These are phyloP conservation scores for Curvularia sp. DNA, from an alignment of 2,329 filamentous ascomycete genomes.

Conservation along the genomic window DNA sequence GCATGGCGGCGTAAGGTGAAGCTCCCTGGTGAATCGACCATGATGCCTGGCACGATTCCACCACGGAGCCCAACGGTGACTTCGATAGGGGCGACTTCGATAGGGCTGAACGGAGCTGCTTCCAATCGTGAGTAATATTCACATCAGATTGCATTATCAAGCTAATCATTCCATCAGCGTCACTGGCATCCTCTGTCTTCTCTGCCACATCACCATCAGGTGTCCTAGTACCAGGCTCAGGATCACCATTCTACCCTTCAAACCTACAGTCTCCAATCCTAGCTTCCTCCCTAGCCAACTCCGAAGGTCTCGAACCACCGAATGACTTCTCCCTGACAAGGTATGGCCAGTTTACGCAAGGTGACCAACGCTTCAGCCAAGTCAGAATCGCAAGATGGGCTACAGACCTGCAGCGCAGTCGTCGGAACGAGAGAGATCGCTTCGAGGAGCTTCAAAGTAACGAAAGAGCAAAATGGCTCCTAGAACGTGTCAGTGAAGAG, in stretches of 20 bases:
- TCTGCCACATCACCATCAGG: conserved; percentile 48
- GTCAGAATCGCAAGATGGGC: conserved; percentile 84
- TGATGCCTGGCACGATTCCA: conserved; percentile 36
- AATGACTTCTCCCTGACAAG: conserved; percentile 52
- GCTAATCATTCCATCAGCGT: conserved; percentile 36
- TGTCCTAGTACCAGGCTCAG: conserved; percentile 48
- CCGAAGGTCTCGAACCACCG: conserved; percentile 34
- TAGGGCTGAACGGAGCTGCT: conserved; percentile 37
- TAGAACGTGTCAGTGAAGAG: conserved; percentile 72
- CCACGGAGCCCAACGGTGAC: conserved; percentile 38
- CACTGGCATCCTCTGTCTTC: conserved; percentile 46
- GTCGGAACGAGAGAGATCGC: conserved; percentile 73
- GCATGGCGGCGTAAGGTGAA: conserved; percentile 66
- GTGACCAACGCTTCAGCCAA: conserved; percentile 68
- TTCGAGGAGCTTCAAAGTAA: conserved; percentile 67
- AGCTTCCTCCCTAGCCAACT: conserved; percentile 44
- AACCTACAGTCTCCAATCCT: conserved; percentile 47
- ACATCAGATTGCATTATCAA: background rate
- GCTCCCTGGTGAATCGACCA: conserved; percentile 37
- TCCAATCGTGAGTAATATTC: conserved; percentile 31
- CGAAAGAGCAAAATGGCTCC: conserved; percentile 72
- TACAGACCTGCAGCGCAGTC: conserved; percentile 76
- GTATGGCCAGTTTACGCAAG: conserved; percentile 60
- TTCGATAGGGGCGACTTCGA: conserved; percentile 42
- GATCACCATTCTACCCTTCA: conserved; percentile 44